Percentiles rank a stretch among this genome's conserved stretches.
These are phyloP conservation scores for Hyaloscypha bicolor DNA, from an alignment of 495 filamentous ascomycete species.

Conservation along the genomic window DNA sequence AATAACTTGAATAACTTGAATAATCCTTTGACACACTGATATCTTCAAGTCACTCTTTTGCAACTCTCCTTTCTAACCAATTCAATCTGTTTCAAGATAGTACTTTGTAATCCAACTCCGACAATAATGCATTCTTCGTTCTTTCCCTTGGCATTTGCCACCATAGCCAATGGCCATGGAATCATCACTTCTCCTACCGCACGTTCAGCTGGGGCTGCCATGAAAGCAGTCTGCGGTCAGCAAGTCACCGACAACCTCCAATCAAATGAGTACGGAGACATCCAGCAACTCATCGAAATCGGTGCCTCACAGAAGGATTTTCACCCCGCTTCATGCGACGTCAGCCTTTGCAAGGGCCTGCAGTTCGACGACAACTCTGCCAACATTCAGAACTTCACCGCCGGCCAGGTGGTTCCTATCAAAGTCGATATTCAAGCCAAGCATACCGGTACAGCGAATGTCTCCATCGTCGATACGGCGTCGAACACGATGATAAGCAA, in stretches of 20 bases:
- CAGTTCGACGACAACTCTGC: conserved; percentile 54
- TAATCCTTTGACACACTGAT: too few relatives aligned
- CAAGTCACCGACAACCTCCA: conserved; percentile 53
- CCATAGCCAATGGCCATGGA: conserved; percentile 54
- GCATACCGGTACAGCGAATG: conserved; percentile 68
- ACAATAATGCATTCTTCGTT: not conserved
- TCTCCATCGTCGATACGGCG: conserved; percentile 66
- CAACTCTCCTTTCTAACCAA: not conserved
- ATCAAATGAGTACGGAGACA: conserved; percentile 52
- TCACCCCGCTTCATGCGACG: conserved; percentile 44
- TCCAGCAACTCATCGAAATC: conserved; percentile 60
- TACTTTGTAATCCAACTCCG: not conserved
- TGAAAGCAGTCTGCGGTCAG: conserved; percentile 51
- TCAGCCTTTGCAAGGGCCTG: conserved; percentile 63
- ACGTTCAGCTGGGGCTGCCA: conserved; percentile 53
- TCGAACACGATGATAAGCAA: conserved; percentile 55
- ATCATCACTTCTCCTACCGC: conserved; percentile 50
- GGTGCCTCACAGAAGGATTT: conserved; percentile 45
- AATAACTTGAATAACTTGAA: too few relatives aligned
- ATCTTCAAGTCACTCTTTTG: conserved; percentile 6
- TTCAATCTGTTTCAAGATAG: not conserved
- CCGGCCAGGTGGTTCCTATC: conserved; percentile 17
- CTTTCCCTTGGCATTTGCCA: conserved; percentile 2
- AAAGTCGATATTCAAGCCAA: conserved; percentile 55
- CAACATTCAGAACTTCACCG: conserved; percentile 19